Base-by-base conservation (phyloP, 768 basidiomycete genomes). In the Exidia glandulosa region DNA sequence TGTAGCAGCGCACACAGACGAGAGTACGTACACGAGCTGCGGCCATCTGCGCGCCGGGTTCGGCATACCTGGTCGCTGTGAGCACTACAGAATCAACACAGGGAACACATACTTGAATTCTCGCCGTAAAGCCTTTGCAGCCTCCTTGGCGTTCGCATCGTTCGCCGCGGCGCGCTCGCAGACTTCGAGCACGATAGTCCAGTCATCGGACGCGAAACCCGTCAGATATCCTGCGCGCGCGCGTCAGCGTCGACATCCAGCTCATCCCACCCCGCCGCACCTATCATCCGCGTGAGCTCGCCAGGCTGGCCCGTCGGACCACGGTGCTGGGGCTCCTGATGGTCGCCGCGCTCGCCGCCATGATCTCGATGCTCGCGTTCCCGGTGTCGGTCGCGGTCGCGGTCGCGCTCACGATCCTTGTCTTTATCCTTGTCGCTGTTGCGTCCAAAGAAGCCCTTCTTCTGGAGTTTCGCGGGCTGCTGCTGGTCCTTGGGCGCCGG, bases 131-230 rank as follows among this genome's bases (percentile, higher is more conserved):
- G 92, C 89, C 58, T 84, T 83, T 5, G 87, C 83, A 0, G 92
- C 90, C 67, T 94, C 93, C 69, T 88, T 93, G 10, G 90, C 88
- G 58, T 84, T 84, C 9, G 72, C 68, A 59, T 93, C 89, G 65
- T 67, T 87, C 2, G 80, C 71, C 1, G 88, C 88, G 3, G 89
- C 88, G 33, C 88, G 77, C 59, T 95, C 92, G 66, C 89, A 93
- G 16, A 94, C 88, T 58, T 92, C 90, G 56, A 92, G 76, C 0
- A 94, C 87, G 32, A 91, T 78, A 0, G 79, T 71, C 86, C 88
- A 90, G 67, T 92, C 88, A 68, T 92, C 89, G 2, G 89, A 86
- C 27, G 62, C 63, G 25, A 63, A 60, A 25, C 61, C 63, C 6
- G 66, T 63, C 37, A 63, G 57, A 50, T 56, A 64, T 32, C 65